Evolutionary conservation across 176 grass and related monocot genomes (phyloP).

Genomic region (Oryza rufipogon): DNA sequence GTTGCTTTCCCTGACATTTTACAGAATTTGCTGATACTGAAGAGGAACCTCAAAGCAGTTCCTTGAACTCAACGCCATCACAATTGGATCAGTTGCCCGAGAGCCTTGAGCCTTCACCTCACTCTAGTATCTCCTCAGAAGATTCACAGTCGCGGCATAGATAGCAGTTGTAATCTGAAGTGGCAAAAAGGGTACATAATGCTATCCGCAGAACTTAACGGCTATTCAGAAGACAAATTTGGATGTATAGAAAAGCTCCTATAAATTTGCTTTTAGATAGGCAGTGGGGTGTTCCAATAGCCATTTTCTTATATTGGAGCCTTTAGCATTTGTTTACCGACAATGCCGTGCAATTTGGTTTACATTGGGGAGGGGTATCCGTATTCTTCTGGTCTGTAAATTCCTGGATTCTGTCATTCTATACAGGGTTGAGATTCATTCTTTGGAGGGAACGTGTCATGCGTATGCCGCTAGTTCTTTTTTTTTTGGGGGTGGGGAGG

Average conservation of each 20-base stretch:
- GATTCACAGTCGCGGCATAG: constrained; percentile 51
- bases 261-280: constrained; percentile 4
- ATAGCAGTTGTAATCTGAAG: constrained; percentile 33
- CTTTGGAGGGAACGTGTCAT: background rate
- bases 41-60: constrained; percentile 49
- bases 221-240: constrained; percentile 2
- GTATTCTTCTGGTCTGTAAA: constrained; percentile 42
- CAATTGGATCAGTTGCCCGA: constrained; percentile 53
- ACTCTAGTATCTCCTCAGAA: constrained; percentile 59
- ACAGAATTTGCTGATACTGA: constrained; percentile 43
- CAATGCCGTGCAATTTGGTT: constrained; percentile 2
- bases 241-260: background rate
- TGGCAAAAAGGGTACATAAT: background rate
- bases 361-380: constrained; percentile 13
- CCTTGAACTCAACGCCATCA: constrained; percentile 51
- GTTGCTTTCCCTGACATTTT: constrained; percentile 22
- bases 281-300: background rate
- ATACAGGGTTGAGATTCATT: constrained; percentile 25
- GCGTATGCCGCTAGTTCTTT: constrained; percentile 36
- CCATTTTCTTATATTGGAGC: background rate
- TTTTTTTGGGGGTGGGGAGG: background rate
- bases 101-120: constrained; percentile 63
- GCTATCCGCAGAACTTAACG: constrained; percentile 24
- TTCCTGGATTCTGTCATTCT: constrained; percentile 10
- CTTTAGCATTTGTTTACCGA: constrained; percentile 20